These are phyloP conservation scores for Aphanomyces astaci DNA, from an alignment of 352 stramenopile genomes.

Conservation along the genomic window DNA sequence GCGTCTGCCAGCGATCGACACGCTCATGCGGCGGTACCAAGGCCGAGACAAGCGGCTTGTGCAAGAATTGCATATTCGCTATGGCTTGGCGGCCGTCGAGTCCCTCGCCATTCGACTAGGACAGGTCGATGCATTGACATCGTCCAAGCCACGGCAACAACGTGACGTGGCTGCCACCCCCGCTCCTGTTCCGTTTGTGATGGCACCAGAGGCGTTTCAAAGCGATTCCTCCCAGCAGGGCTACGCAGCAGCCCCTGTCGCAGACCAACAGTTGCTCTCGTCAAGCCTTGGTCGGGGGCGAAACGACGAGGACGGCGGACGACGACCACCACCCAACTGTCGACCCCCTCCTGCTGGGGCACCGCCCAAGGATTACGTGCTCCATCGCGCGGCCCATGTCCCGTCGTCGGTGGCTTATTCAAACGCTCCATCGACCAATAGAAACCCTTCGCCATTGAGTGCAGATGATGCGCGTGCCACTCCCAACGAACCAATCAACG, in stretches of 20 bases:
- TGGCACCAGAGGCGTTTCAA: neutral
- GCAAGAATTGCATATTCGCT: neutral
- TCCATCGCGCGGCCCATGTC: neutral
- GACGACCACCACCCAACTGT: no score
- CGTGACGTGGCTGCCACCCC: neutral
- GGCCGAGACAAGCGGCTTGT: neutral
- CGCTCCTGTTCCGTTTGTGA: neutral
- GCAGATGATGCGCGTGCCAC: no score
- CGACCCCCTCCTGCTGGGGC: neutral
- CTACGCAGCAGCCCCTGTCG: no score
- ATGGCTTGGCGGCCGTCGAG: neutral
- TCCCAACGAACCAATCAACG: neutral
- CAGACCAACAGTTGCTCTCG: no score
- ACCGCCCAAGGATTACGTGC: neutral
- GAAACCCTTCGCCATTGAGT: neutral
- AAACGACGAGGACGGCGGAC: no score
- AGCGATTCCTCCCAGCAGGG: neutral
- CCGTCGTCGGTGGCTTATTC: neutral
- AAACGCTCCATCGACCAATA: no score
- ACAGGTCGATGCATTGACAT: neutral
- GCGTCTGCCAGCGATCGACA: neutral
- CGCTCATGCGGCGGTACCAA: neutral
- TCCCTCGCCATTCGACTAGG: neutral
- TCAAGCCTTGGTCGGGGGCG: no score
- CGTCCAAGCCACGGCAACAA: neutral